Percentiles rank a stretch among this genome's conserved stretches.
phyloP scores from a whole-genome alignment of 139 green algal species.

The Picochlorum sp. region DNA sequence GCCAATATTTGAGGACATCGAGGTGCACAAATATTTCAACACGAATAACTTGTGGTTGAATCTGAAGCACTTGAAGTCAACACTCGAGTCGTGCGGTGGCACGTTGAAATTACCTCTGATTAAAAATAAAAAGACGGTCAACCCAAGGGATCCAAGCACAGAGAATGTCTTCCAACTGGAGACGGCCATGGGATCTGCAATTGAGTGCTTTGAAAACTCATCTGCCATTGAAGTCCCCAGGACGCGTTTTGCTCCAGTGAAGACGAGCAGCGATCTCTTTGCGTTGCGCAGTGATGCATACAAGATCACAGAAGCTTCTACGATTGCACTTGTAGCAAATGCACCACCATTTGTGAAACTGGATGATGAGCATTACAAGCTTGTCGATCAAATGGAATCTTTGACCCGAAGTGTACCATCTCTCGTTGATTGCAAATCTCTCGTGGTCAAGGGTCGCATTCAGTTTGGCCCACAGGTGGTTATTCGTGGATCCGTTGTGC shows the following conservation, averaged over 20 bases:
- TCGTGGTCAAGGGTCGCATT: conserved; percentile 70
- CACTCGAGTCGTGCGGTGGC: conserved; percentile 36
- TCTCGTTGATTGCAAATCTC: conserved; percentile 38
- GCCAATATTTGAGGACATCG: conserved; percentile 77
- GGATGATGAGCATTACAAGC: conserved; percentile 44
- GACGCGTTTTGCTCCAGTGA: conserved; percentile 85
- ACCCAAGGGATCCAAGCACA: conserved; percentile 66
- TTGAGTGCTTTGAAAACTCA: conserved; percentile 83
- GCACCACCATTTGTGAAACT: conserved; percentile 51
- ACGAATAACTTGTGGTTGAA: conserved; percentile 94
- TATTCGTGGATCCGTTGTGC: conserved; percentile 44
- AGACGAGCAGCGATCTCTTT: conserved; percentile 88
- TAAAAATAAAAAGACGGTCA: conserved; percentile 93
- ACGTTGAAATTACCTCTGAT: conserved; percentile 76
- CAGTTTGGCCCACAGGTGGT: conserved; percentile 41
- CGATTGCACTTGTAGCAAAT: conserved; percentile 45
- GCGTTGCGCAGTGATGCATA: conserved; percentile 58
- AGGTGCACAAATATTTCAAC: conserved; percentile 86
- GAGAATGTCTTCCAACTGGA: conserved; percentile 82
- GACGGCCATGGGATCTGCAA: conserved; percentile 82
- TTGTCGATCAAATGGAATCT: conserved; percentile 75
- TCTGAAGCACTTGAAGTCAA: conserved; percentile 52
- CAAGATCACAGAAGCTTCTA: conserved; percentile 51
- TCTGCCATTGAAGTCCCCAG: conserved; percentile 78
- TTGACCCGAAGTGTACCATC: conserved; percentile 42